These are phyloP conservation scores for Beverwykella pulmonaria DNA, from an alignment of 495 filamentous ascomycete genomes.

Conservation along the genomic window DNA sequence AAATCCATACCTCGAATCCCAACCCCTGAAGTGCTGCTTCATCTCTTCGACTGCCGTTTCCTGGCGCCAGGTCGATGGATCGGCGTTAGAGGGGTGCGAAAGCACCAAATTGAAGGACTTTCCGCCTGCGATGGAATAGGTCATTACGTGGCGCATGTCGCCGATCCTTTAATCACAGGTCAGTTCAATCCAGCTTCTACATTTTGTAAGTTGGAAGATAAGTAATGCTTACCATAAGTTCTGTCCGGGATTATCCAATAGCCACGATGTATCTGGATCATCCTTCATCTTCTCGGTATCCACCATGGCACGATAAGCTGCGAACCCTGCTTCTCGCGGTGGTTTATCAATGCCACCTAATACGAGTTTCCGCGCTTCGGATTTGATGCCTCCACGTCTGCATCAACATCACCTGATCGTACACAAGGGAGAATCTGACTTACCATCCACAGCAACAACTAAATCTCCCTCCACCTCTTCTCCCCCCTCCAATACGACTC, in stretches of 20 bases:
- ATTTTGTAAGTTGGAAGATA: background rate
- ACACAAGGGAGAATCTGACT: background rate
- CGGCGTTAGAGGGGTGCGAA: constrained; percentile 31
- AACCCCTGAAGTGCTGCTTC: constrained; percentile 47
- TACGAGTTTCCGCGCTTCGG: constrained; percentile 42
- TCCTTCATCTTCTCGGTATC: constrained; percentile 48
- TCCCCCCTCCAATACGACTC: constrained; percentile 36
- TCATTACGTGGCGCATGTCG: constrained; percentile 36
- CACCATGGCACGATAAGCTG: constrained; percentile 51
- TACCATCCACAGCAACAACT: constrained; percentile 50
- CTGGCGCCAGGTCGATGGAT: constrained; percentile 35
- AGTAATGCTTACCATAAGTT: constrained; percentile 47
- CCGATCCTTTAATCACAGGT: constrained; percentile 23
- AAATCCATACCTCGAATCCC: constrained; percentile 45
- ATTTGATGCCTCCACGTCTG: constrained; percentile 45
- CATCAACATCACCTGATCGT: background rate
- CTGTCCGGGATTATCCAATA: constrained; percentile 47
- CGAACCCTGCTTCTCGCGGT: constrained; percentile 42
- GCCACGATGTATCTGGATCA: constrained; percentile 48
- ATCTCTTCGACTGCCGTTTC: constrained; percentile 35
- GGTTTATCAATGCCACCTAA: constrained; percentile 34
- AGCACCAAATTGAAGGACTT: constrained; percentile 40
- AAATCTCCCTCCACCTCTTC: constrained; percentile 41
- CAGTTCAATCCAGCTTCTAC: background rate
- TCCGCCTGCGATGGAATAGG: constrained; percentile 31